Base-by-base conservation (phyloP, 805 yeast genomes). In the Candida schatavii region DNA sequence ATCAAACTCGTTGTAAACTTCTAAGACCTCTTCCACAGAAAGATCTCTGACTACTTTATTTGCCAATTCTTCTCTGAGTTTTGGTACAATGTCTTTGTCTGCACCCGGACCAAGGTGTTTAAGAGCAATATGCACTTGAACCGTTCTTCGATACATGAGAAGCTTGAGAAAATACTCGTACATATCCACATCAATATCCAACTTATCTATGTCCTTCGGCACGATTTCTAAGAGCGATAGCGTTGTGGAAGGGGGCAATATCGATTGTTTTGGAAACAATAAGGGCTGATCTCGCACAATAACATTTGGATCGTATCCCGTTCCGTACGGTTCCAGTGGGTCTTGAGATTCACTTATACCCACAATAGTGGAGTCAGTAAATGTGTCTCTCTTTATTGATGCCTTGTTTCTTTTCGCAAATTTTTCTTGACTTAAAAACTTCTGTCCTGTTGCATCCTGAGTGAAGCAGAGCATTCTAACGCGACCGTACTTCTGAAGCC, bases 31-130 rank as follows among this genome's bases (percentile, higher is more conserved):
- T 1, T 75, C 77, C 2, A 65, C 55, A 0, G 80, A 66, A 36
- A 89, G 63, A 3, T 75, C 72, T 13, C 64, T 59, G 1, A 83
- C 75, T 3, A 57, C 55, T 45, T 70, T 77, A 13, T 73, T 55
- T 39, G 78, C 52, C 2, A 83, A 38, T 0, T 64, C 67, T 11
- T 50, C 43, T 3, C 52, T 50, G n/a, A 61, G 38, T 22, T 48
- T 45, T 3, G 60, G 54, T 0, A 46, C 70, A 37, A 70, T 72
- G 46, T 76, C 83, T 2, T 75, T 81, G 2, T 57, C 68, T 0
- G 93, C 96, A 2, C 97, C 97, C 2, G 95, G 90, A 0, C 96
- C 96, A 7, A 91, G 61, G 17, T 77, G 68, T 11, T 69, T 63
- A 1, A 85, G 47, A 2, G 77, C 66, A 17, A 74, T 77, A 0